Evolutionary conservation across 805 yeast species (phyloP).

Genomic region (Dipodascus geniculatus): DNA sequence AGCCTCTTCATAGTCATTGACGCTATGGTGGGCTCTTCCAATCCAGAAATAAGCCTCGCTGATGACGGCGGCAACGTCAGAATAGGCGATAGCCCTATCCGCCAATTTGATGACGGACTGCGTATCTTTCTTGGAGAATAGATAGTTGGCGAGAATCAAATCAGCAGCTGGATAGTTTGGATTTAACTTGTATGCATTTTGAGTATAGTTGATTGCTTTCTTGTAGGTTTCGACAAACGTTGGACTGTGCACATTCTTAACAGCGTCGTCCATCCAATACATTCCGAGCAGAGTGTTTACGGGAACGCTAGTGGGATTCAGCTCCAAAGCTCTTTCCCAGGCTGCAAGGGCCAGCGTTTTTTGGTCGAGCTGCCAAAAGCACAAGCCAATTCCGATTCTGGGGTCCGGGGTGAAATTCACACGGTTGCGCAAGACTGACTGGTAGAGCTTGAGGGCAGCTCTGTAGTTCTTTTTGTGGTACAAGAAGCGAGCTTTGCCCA

Average conservation of each 20-base stretch:
- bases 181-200: conserved; percentile 29
- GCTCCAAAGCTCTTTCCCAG: conserved; percentile 69
- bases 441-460: conserved; percentile 71
- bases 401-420: conserved; percentile 80
- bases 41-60: conserved; percentile 74
- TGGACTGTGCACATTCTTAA: conserved; percentile 33
- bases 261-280: conserved; percentile 56
- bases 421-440: conserved; percentile 62
- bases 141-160: conserved; percentile 55
- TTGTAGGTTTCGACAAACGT: conserved; percentile 51
- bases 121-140: conserved; percentile 56
- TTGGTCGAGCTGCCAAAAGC: conserved; percentile 83
- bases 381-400: conserved; percentile 85
- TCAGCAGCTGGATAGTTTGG: conserved; percentile 50
- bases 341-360: conserved; percentile 63
- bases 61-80: conserved; percentile 31
- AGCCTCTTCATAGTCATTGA: conserved; percentile 54
- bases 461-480: conserved; percentile 62
- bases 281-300: conserved; percentile 58
- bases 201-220: conserved; percentile 38
- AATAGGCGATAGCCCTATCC: conserved; percentile 33
- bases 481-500: conserved; percentile 75
- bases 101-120: conserved; percentile 47
- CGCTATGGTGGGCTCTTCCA: conserved; percentile 61
- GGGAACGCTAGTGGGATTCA: conserved; percentile 47